Conservation (phyloP, 2,329 filamentous ascomycete species). For the Pezicula neosporulosa region DNA sequence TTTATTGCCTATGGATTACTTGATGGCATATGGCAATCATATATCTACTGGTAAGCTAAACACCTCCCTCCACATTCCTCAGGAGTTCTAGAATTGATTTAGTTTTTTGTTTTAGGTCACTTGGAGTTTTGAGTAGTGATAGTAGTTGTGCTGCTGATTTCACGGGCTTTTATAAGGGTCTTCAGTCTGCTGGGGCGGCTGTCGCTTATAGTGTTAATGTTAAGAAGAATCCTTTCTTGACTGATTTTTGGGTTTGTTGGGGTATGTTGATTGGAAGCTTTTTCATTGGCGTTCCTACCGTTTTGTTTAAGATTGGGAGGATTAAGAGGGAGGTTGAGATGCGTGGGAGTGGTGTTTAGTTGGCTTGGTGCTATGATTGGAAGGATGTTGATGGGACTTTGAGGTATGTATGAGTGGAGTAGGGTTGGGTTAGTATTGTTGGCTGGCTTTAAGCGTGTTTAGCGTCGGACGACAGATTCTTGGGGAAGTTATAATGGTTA, state of each 20-base stretch:
- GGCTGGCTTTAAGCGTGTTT: no score
- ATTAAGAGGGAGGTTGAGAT: background rate
- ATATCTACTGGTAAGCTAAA: conserved; percentile 69
- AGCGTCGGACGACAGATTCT: no score
- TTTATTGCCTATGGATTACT: conserved; percentile 88
- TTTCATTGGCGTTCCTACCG: conserved; percentile 71
- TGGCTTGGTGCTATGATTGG: no score
- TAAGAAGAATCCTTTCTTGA: conserved; percentile 58
- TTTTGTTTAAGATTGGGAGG: conserved; percentile 75
- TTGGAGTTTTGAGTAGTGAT: conserved; percentile 87
- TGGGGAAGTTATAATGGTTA: no score
- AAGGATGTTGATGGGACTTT: no score
- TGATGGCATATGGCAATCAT: conserved; percentile 85
- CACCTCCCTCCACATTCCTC: conserved; percentile 7
- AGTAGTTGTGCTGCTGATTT: conserved; percentile 85
- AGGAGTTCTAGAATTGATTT: background rate
- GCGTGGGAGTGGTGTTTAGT: no score
- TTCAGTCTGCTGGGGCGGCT: conserved; percentile 80
- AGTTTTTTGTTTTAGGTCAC: conserved; percentile 54
- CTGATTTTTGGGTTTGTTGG: conserved; percentile 73
- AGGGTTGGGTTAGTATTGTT: no score
- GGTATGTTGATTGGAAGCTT: conserved; percentile 68
- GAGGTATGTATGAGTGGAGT: no score
- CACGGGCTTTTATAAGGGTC: conserved; percentile 81
- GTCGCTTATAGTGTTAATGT: conserved; percentile 69